Percentiles rank a stretch among this genome's conserved stretches.
Conservation (phyloP, 805 yeast genomes). For the Lachancea cidri region DNA sequence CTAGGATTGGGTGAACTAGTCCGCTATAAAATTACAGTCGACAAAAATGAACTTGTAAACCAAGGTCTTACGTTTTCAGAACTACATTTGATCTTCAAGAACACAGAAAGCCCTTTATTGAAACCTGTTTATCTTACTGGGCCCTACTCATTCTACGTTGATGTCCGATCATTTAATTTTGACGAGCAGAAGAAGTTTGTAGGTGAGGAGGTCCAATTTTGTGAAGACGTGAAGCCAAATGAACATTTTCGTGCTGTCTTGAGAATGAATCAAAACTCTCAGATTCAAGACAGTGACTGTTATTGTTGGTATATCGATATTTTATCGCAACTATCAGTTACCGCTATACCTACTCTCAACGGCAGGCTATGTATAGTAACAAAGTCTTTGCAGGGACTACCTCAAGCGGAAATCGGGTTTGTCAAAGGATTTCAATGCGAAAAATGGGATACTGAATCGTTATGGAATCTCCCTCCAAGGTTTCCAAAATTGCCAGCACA, state of each 20-base stretch:
- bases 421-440: slow-evolving; percentile 23
- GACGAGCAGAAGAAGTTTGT: slow-evolving; percentile 41
- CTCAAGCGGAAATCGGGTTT: slow-evolving; percentile 11
- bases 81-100: slow-evolving; percentile 50
- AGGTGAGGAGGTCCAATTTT: slow-evolving; percentile 39
- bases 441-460: slow-evolving; percentile 51
- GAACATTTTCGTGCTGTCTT: slow-evolving; percentile 58
- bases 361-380: slow-evolving; percentile 59
- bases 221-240: slow-evolving; percentile 63
- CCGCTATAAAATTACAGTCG: slow-evolving; percentile 23
- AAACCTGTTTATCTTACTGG: slow-evolving; percentile 86
- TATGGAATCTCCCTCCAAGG: slow-evolving; percentile 72
- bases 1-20: slow-evolving; percentile 28
- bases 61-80: slow-evolving; percentile 11
- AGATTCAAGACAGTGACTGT: slow-evolving; percentile 21
- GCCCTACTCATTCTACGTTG: slow-evolving; percentile 81
- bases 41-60: slow-evolving; percentile 12
- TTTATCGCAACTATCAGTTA: slow-evolving; percentile 72
- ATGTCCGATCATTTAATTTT: slow-evolving; percentile 66
- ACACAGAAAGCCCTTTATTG: slow-evolving; percentile 64
- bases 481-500: slow-evolving; percentile 58
- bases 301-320: slow-evolving; percentile 80
- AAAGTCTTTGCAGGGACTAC: slow-evolving; percentile 24
- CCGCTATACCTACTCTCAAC: slow-evolving; percentile 59
- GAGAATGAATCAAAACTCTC: slow-evolving; percentile 40